phyloP scores from a whole-genome alignment of 2,329 filamentous ascomycete species.

The Epichloe brachyelytri region DNA sequence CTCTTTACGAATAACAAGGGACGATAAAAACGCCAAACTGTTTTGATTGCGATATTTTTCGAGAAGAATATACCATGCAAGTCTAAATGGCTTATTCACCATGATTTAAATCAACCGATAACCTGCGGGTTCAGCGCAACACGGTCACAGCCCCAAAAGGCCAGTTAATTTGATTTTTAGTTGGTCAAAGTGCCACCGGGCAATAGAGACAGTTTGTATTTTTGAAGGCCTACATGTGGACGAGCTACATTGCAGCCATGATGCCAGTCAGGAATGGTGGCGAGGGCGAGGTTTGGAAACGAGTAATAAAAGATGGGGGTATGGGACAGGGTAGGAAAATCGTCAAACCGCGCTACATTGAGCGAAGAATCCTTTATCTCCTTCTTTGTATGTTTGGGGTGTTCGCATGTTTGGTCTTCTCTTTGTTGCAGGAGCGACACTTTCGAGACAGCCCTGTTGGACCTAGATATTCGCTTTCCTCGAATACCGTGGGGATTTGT shows the following conservation, averaged over 20 bases:
- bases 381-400: slow-evolving; percentile 1
- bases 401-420: background rate
- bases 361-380: background rate
- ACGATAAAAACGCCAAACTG: slow-evolving; percentile 16
- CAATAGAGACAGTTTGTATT: background rate
- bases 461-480: slow-evolving; percentile 5
- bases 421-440: background rate
- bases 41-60: background rate
- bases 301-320: background rate
- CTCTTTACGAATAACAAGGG: slow-evolving; percentile 25
- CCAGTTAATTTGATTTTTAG: background rate
- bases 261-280: background rate
- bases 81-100: background rate
- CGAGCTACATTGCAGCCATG: background rate
- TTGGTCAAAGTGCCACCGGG: background rate
- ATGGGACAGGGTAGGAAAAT: background rate
- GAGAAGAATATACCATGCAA: background rate
- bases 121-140: background rate
- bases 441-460: background rate
- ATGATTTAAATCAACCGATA: background rate
- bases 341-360: background rate
- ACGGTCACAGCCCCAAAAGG: background rate
- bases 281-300: background rate
- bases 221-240: background rate
- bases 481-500: background rate